Evolutionary conservation across 176 grass and related monocot species (phyloP).

Genomic region (Rhynchospora breviuscula): DNA sequence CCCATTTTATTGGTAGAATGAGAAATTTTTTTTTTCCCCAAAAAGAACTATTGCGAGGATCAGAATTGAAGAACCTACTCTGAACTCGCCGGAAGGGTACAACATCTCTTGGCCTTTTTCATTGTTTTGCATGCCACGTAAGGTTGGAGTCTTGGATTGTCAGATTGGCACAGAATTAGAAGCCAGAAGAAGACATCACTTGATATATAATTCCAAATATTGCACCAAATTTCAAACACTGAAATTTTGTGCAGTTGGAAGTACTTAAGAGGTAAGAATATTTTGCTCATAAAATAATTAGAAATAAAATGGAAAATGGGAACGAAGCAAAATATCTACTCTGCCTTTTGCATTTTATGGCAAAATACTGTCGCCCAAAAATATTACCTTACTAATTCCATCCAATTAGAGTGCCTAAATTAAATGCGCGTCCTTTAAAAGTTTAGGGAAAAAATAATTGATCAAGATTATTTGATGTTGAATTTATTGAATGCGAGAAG

Average conservation of each 20-base stretch:
- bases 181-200: neutral
- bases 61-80: neutral
- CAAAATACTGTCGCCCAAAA: too few relatives aligned
- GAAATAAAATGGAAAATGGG: neutral
- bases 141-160: neutral
- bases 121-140: neutral
- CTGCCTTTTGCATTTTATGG: too few relatives aligned
- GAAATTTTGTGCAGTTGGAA: constrained; percentile 12
- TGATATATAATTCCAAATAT: neutral
- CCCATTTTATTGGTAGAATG: too few relatives aligned
- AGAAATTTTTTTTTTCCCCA: too few relatives aligned
- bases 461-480: too few relatives aligned
- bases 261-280: neutral
- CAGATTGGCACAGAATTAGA: neutral
- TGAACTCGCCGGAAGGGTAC: neutral
- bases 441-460: too few relatives aligned
- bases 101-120: constrained; percentile 1
- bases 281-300: neutral
- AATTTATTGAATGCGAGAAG: too few relatives aligned
- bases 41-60: neutral
- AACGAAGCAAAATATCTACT: too few relatives aligned
- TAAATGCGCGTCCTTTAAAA: too few relatives aligned
- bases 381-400: too few relatives aligned
- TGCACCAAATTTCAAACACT: neutral
- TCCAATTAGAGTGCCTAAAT: too few relatives aligned